Percentiles rank a stretch among this genome's conserved stretches.
Conservation (phyloP, 2,329 filamentous ascomycete species). For the Rutstroemia sp. region DNA sequence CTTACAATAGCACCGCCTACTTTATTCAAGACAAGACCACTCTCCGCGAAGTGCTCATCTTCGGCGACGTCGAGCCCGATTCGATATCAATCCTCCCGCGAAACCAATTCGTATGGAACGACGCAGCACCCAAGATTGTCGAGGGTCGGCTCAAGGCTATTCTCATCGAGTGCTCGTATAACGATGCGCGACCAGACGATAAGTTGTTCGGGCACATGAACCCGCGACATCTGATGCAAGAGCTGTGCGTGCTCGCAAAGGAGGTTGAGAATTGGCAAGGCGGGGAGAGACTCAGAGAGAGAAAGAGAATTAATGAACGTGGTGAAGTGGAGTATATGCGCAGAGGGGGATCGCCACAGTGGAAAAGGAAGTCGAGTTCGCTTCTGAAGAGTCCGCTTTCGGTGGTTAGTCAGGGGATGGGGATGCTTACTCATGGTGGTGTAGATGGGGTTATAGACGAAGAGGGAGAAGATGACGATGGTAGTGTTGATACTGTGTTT, state of each 20-base stretch:
- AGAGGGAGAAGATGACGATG: not conserved
- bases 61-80: conserved; percentile 94
- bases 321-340: no score
- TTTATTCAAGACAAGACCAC: conserved; percentile 75
- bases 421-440: no score
- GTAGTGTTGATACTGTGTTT: not conserved
- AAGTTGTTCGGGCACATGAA: conserved; percentile 84
- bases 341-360: no score
- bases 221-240: conserved; percentile 72
- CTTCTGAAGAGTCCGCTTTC: no score
- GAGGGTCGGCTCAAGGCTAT: conserved; percentile 67
- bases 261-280: conserved; percentile 13
- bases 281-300: not conserved
- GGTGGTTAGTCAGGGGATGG: no score
- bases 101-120: conserved; percentile 77
- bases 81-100: conserved; percentile 73
- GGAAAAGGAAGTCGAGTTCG: no score
- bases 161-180: conserved; percentile 94
- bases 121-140: conserved; percentile 79
- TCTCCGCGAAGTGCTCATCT: conserved; percentile 77
- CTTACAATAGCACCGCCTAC: conserved; percentile 85
- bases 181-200: conserved; percentile 68
- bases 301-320: not conserved
- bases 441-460: not conserved
- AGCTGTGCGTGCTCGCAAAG: conserved; percentile 62